These are phyloP conservation scores for Capniomyces stellatus DNA, from an alignment of 371 early-diverging fungal species.

Conservation along the genomic window DNA sequence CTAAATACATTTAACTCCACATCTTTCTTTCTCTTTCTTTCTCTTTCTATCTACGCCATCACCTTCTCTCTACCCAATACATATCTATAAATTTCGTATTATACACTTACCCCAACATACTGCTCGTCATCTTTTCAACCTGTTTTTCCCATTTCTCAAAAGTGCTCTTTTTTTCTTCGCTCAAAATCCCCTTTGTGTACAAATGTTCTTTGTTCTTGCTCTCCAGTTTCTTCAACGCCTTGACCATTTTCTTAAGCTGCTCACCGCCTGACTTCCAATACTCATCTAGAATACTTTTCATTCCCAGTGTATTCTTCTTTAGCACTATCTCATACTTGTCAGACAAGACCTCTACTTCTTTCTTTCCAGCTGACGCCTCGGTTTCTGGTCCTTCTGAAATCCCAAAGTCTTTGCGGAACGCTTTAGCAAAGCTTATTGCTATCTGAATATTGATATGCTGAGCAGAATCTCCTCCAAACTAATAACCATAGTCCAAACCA, in stretches of 20 bases:
- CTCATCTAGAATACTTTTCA: conserved; percentile 35
- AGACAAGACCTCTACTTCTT: conserved; percentile 7
- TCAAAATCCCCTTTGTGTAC: conserved; percentile 51
- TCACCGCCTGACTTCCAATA: conserved; percentile 46
- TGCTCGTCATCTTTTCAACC: neutral
- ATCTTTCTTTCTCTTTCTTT: too few relatives aligned
- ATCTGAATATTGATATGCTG: conserved; percentile 53
- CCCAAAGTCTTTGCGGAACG: conserved; percentile 11
- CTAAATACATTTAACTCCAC: too few relatives aligned
- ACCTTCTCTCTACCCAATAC: too few relatives aligned
- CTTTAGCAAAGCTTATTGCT: conserved; percentile 53
- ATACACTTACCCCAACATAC: neutral
- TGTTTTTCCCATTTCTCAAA: conserved; percentile 2
- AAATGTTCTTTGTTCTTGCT: conserved; percentile 55
- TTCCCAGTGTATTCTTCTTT: conserved; percentile 28
- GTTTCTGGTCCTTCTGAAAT: too few relatives aligned
- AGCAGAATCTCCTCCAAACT: conserved; percentile 27
- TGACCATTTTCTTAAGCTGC: conserved; percentile 55
- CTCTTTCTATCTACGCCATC: too few relatives aligned
- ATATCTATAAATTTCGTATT: too few relatives aligned
- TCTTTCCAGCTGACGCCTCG: conserved; percentile 6
- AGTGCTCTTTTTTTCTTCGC: conserved; percentile 1
- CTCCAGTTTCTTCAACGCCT: conserved; percentile 52
- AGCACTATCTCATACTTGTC: conserved; percentile 23
- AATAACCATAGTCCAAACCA: conserved; percentile 1